Base-by-base conservation (phyloP, 768 basidiomycete genomes). In the Kwoniella europaea region DNA sequence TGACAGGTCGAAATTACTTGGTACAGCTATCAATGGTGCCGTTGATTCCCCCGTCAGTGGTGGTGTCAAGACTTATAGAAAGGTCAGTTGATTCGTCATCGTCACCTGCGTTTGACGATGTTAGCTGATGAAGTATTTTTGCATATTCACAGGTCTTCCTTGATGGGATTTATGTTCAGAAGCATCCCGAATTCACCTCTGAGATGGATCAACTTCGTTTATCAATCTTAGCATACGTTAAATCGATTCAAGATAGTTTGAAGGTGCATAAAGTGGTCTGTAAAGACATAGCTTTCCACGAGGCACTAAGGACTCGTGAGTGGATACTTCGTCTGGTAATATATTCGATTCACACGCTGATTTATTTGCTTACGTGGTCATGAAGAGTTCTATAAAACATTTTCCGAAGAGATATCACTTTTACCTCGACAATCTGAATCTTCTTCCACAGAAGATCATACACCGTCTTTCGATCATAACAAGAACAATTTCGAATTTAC, bases 281-380 rank as follows among this genome's bases (percentile, higher is more conserved):
- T 79, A 93, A 94, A 81, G 96, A 97, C 88, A 85, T 91, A n/a
- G 88, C 90, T 4, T 98, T 98, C 87, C 95, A 98, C 80, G 90
- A 91, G 69, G 93, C 93, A 0, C 86, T 98, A 56, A 90, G 92
- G 80, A 74, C 73, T 60, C 84, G 84, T 85, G 42, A 68, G 83
- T 82, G 1, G 2, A 13, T 10, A 55, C 16, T 7, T 46, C 27
- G 52, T 3, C 29, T 24, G 50, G 50, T 13, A 35, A 5, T 58
- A 35, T 10, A 20, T 7, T 35, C 35, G 35, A 35, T 35, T 35
- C 35, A 35, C 35, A 35, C 35, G 35, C 35, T 35, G 5, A 35
- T 35, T 9, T 35, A 6, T 35, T 35, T 35, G 35, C 35, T 35
- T 35, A 35, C 35, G 35, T 59, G n/a, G 27, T 12, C n/a, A 15